phyloP scores from a whole-genome alignment of 345 rosid species.

The Eucalyptus regnans region DNA sequence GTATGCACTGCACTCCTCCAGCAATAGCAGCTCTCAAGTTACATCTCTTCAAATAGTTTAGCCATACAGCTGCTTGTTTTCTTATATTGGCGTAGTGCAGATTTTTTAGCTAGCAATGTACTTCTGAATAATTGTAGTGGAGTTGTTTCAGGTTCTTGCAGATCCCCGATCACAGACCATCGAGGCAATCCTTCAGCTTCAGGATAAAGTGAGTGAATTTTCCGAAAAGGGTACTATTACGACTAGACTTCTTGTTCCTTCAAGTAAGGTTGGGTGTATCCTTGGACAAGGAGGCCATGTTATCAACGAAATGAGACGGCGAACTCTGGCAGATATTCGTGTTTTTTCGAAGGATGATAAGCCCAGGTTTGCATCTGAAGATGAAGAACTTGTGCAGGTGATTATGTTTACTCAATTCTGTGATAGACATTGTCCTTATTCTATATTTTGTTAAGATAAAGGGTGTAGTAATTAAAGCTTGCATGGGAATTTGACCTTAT shows the following conservation, averaged over 20 bases:
- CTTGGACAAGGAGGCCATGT: slow-evolving; percentile 58
- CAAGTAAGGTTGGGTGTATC: slow-evolving; percentile 47
- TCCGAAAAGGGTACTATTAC: slow-evolving; percentile 28
- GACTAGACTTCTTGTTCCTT: slow-evolving; percentile 46
- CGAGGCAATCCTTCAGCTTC: slow-evolving; percentile 49
- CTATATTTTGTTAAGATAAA: background rate
- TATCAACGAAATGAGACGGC: slow-evolving; percentile 58
- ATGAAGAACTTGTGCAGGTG: slow-evolving; percentile 60
- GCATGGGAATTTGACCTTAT: background rate
- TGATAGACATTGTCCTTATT: background rate
- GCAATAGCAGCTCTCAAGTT: background rate
- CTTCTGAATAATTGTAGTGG: slow-evolving; percentile 5
- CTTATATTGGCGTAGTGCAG: background rate
- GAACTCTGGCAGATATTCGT: slow-evolving; percentile 47
- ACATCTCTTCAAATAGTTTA: background rate
- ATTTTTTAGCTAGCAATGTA: background rate
- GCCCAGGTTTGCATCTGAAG: slow-evolving; percentile 41
- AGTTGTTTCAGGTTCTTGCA: slow-evolving; percentile 24
- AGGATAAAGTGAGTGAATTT: slow-evolving; percentile 30
- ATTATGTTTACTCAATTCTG: background rate
- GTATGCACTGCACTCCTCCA: slow-evolving; percentile 7
- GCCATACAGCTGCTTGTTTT: background rate
- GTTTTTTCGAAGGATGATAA: slow-evolving; percentile 42
- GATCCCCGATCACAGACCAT: slow-evolving; percentile 40
- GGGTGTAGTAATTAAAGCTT: background rate